Evolutionary conservation across 2,329 filamentous ascomycete species (phyloP).

Genomic region (Septoria linicola): DNA sequence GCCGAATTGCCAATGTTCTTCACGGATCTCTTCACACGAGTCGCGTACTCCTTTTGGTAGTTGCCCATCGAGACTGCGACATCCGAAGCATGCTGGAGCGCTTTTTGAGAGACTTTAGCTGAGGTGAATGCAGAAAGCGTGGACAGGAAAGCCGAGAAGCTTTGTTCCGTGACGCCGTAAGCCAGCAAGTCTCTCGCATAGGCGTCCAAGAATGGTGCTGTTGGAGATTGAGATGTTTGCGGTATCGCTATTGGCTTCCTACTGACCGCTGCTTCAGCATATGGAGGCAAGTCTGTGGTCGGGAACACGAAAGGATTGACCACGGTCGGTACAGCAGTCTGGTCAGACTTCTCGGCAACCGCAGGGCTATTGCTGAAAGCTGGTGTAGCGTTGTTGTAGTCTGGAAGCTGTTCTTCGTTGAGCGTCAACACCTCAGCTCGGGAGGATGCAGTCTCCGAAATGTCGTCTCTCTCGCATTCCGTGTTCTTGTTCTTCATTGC

Average conservation of each 20-base stretch:
- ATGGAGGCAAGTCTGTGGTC: slow-evolving; percentile 16
- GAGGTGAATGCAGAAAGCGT: slow-evolving; percentile 26
- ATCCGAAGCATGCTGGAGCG: slow-evolving; percentile 25
- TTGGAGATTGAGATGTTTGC: slow-evolving; percentile 15
- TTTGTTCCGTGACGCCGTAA: slow-evolving; percentile 23
- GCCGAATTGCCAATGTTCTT: slow-evolving; percentile 21
- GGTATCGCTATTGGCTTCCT: slow-evolving; percentile 22
- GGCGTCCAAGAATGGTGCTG: slow-evolving; percentile 20
- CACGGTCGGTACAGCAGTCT: slow-evolving; percentile 13
- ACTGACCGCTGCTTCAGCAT: slow-evolving; percentile 1
- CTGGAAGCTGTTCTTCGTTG: slow-evolving; percentile 16
- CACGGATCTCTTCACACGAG: slow-evolving; percentile 16
- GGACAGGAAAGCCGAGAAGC: slow-evolving; percentile 22
- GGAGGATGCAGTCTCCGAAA: slow-evolving; percentile 19
- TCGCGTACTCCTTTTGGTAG: slow-evolving; percentile 22
- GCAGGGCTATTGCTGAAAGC: too few species aligned
- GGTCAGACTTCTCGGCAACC: background rate
- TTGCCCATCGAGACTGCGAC: slow-evolving; percentile 15
- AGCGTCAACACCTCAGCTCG: slow-evolving; percentile 16
- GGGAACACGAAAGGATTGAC: slow-evolving; percentile 24
- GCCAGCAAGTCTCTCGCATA: slow-evolving; percentile 21
- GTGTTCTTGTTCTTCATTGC: background rate
- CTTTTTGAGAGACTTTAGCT: slow-evolving; percentile 25
- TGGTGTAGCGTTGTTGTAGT: slow-evolving; percentile 10
- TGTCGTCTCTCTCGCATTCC: slow-evolving; percentile 8